Evolutionary conservation across 2,329 filamentous ascomycete genomes (phyloP), one percentile per base, ranked within the genome.

Genomic region (Aulographum hederae): DNA sequence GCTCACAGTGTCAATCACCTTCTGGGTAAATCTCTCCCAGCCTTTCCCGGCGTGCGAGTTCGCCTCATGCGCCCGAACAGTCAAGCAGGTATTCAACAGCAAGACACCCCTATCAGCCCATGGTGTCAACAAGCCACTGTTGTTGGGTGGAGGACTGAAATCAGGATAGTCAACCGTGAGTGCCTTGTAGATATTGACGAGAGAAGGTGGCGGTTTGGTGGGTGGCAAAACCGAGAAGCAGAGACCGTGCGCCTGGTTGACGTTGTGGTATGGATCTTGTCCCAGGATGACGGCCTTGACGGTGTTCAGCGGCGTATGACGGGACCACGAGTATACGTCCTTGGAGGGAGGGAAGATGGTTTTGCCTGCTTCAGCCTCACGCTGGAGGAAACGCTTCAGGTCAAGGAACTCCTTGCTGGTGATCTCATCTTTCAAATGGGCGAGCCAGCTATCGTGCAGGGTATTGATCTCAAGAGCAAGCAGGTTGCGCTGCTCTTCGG

Each of bases 241-340:
- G 36, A 98, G 73, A 27, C 89, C 89, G 53, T 95, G 89, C 31
- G 89, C 89, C 63, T 98, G 89, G 54, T 91, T 91, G 51, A 72
- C 54, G 52, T 92, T 92, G 61, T 98, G 89, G 54, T 98, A 98
- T 3, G 89, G 89, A 51, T 98, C 89, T 59, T 98, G 89, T 41
- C 89, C 89, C 33, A 95, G 56, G 47, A 98, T 84, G 37, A 98
- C 85, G 35, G 79, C 78, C 54, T 92, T 93, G 52, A 95, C 85
- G 11, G 66, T 76, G 58, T 76, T 61, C 43, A 98, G 74, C 5
- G 89, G 85, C 1, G 86, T 94, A 52, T 92, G 78, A 17, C 84
- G 78, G 37, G 86, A 94, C 89, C 89, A 98, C 40, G 81, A 89
- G 56, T 98, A 98, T 10, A 98, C 73, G 45, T 98, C 86, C 40